phyloP scores from a whole-genome alignment of 106 monocot species.

The Dioscorea alata region DNA sequence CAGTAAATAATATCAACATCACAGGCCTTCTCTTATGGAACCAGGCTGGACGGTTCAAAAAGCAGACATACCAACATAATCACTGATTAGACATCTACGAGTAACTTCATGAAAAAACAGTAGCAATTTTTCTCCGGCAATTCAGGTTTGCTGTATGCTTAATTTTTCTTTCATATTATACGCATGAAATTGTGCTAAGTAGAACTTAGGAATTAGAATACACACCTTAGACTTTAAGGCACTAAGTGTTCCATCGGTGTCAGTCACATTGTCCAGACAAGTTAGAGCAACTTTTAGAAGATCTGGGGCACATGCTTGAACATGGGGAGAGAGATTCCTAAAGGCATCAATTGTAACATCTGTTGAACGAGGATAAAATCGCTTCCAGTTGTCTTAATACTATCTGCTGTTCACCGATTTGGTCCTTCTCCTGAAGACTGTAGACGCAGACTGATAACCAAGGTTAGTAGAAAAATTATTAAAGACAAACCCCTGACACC shows the following conservation, averaged over 20 bases:
- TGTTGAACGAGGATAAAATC: slow-evolving; percentile 63
- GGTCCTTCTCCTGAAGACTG: slow-evolving; percentile 81
- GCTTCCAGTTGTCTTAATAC: slow-evolving; percentile 85
- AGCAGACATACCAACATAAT: too few species aligned
- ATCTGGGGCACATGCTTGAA: slow-evolving; percentile 87
- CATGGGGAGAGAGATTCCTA: slow-evolving; percentile 62
- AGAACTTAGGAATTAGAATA: neutral
- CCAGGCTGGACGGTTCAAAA: too few species aligned
- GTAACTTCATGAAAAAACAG: too few species aligned
- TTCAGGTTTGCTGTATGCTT: too few species aligned
- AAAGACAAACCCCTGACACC: too few species aligned
- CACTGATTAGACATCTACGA: too few species aligned
- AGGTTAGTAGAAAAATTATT: too few species aligned
- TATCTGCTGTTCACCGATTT: slow-evolving; percentile 64
- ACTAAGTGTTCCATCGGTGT: slow-evolving; percentile 85
- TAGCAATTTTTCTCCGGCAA: too few species aligned
- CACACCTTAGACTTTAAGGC: slow-evolving; percentile 83
- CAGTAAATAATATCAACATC: too few species aligned
- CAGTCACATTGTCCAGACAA: slow-evolving; percentile 69
- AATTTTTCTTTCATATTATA: too few species aligned
- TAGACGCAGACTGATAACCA: neutral
- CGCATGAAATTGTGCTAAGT: too few species aligned
- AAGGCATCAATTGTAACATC: slow-evolving; percentile 56
- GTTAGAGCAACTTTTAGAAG: slow-evolving; percentile 75
- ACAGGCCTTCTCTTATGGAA: too few species aligned